Percentiles rank a stretch among this genome's conserved stretches.
Evolutionary conservation across 2,329 filamentous ascomycete species (phyloP).

Genomic region (Curvularia sp.): DNA sequence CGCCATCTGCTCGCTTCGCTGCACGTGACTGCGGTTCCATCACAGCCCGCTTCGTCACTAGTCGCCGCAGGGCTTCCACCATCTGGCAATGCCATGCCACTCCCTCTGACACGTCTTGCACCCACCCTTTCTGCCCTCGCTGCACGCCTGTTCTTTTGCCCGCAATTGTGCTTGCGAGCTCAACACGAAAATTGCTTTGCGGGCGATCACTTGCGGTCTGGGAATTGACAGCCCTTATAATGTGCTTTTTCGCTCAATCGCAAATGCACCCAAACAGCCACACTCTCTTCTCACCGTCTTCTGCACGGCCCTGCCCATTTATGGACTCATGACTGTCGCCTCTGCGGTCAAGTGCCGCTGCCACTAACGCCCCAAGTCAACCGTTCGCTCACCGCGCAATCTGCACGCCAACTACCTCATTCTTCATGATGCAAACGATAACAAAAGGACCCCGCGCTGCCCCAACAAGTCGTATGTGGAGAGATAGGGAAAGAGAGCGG

Average conservation of each 20-base stretch:
- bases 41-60: too few relatives aligned
- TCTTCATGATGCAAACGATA: constrained; percentile 18
- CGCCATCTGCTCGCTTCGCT: neutral
- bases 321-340: neutral
- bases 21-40: constrained; percentile 14
- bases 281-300: constrained; percentile 10
- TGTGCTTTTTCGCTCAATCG: constrained; percentile 17
- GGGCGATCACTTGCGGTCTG: constrained; percentile 27
- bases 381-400: constrained; percentile 18
- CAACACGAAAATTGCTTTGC: constrained; percentile 19
- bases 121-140: neutral
- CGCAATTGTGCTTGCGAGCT: constrained; percentile 1
- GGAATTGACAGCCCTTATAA: constrained; percentile 16
- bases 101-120: constrained; percentile 10
- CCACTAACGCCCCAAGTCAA: constrained; percentile 17
- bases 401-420: constrained; percentile 7
- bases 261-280: constrained; percentile 6
- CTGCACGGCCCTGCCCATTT: constrained; percentile 9
- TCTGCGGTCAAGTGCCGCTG: constrained; percentile 11
- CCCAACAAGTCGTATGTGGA: constrained; percentile 11
- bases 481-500: too few relatives aligned
- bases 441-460: constrained; percentile 7
- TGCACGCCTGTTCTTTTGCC: constrained; percentile 5
- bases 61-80: too few relatives aligned
- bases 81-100: neutral